These are phyloP conservation scores for Phialocephala sp. DNA, from an alignment of 2,329 filamentous ascomycete genomes.

Conservation along the genomic window DNA sequence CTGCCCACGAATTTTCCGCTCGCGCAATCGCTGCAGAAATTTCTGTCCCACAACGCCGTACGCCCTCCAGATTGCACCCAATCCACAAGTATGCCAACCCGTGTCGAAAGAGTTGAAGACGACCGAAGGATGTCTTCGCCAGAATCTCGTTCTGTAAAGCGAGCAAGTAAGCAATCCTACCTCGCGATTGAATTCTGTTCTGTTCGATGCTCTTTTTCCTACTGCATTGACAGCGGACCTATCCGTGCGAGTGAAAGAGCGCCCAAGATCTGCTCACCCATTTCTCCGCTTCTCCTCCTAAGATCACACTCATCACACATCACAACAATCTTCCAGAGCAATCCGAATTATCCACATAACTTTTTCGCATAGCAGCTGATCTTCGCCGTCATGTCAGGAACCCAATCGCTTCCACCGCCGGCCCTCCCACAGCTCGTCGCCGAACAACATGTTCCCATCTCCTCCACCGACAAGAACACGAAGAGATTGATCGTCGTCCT, in stretches of 20 bases:
- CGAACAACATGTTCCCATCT: slow-evolving; percentile 87
- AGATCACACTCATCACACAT: slow-evolving; percentile 15
- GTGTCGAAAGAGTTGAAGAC: slow-evolving; percentile 13
- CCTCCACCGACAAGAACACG: slow-evolving; percentile 85
- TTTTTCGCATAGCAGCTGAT: slow-evolving; percentile 32
- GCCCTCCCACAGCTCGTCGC: slow-evolving; percentile 89
- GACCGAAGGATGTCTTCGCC: slow-evolving; percentile 36
- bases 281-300: not conserved
- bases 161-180: slow-evolving; percentile 40
- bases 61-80: slow-evolving; percentile 1
- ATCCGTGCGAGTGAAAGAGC: not conserved
- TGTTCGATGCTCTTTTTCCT: not conserved
- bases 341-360: slow-evolving; percentile 33
- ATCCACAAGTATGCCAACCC: slow-evolving; percentile 21
- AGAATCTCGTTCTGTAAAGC: slow-evolving; percentile 38
- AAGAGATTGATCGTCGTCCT: slow-evolving; percentile 93
- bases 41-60: not conserved
- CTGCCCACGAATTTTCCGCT: not conserved
- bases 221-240: not conserved
- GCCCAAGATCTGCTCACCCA: not conserved
- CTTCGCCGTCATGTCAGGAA: slow-evolving; percentile 61
- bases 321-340: not conserved
- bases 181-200: not conserved
- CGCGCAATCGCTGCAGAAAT: not conserved
- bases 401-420: slow-evolving; percentile 93